Conservation (phyloP, 176 grass and related monocot genomes). For the Sorghum bicolor region Sorghum_bicolor_NCBIv3 NC_012879.2:15185001-15185500, state of each 20-base stretch:
- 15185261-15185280: not conserved
- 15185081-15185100: not conserved
- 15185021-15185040: not conserved
- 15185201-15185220: not conserved
- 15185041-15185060: not conserved
- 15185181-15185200: constrained; percentile 1
- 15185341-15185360: not conserved
- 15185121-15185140: not conserved
- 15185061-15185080: not conserved
- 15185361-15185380: no score
- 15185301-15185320: not conserved
- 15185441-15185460: no score
- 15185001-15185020: constrained; percentile 9
- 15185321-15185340: not conserved
- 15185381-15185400: no score
- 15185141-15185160: constrained; percentile 13
- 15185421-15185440: no score
- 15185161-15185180: not conserved
- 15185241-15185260: constrained; percentile 6
- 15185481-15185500: no score
- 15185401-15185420: no score
- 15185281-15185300: not conserved
- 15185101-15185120: not conserved
- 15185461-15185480: no score
- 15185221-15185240: constrained; percentile 5